A percentile compares a stretch with the other conserved stretches of the same genome.
phyloP scores from a whole-genome alignment of 306 rosid genomes.

The Alnus glutinosa region DNA sequence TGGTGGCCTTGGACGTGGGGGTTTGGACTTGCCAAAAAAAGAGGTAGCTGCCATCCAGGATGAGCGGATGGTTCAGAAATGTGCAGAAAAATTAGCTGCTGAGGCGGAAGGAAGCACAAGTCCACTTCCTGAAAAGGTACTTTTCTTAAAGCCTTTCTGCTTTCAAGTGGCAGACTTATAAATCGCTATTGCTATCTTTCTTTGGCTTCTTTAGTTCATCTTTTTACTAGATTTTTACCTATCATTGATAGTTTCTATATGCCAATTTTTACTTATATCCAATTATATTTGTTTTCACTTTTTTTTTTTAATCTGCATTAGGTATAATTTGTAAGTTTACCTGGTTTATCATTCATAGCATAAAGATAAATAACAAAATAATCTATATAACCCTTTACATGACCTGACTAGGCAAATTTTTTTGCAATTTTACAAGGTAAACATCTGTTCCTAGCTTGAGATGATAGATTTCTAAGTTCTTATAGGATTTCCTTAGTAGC shows the following conservation, averaged over 20 bases:
- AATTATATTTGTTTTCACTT: not conserved
- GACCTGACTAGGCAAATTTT: not conserved
- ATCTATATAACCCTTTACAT: not conserved
- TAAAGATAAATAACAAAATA: not conserved
- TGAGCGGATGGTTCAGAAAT: conserved; percentile 37
- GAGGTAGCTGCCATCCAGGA: conserved; percentile 34
- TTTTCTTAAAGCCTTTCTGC: conserved; percentile 5
- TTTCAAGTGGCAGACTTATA: not conserved
- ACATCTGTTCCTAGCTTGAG: not conserved
- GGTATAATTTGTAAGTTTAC: not conserved
- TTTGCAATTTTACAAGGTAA: not conserved
- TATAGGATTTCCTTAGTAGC: not conserved
- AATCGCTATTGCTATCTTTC: conserved; percentile 8
- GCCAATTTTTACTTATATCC: not conserved
- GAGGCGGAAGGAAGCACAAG: conserved; percentile 73
- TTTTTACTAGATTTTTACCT: not conserved
- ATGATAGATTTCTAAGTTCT: not conserved
- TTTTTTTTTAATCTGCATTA: not conserved
- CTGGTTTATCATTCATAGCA: not conserved
- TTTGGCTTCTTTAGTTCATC: conserved; percentile 19
- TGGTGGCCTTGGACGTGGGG: conserved; percentile 38
- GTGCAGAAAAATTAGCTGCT: conserved; percentile 66
- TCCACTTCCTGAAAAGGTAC: conserved; percentile 89
- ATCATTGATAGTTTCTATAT: not conserved
- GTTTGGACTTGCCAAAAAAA: conserved; percentile 27